Conservation (phyloP, 352 stramenopile genomes). For the Pythium plurisporium region DNA sequence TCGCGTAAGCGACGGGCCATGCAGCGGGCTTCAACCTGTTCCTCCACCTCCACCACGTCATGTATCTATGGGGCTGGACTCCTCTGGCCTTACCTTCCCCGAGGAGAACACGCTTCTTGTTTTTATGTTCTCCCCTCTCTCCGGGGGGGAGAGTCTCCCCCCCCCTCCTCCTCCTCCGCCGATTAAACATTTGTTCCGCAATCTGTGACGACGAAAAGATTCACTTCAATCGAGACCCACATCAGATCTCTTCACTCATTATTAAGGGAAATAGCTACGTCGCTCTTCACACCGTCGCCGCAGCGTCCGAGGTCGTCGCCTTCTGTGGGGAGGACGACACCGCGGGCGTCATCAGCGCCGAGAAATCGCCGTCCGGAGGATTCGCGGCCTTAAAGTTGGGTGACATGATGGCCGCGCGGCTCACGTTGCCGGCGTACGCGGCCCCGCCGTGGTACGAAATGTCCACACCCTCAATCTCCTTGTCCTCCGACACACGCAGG, state of each 20-base stretch:
- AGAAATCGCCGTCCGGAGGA: constrained; percentile 28
- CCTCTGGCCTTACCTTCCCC: neutral
- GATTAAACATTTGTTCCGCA: too few species aligned
- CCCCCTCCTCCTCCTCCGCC: too few species aligned
- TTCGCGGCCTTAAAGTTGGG: constrained; percentile 33
- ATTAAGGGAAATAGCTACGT: neutral
- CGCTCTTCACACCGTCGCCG: neutral
- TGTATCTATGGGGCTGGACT: neutral
- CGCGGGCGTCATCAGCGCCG: constrained; percentile 29
- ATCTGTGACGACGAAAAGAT: neutral
- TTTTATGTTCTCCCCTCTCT: neutral
- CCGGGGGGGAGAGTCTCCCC: neutral
- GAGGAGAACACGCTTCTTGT: neutral
- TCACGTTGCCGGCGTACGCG: constrained; percentile 41
- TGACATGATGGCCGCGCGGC: constrained; percentile 23
- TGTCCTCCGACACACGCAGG: constrained; percentile 69
- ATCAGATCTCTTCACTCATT: too few species aligned
- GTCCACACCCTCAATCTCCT: constrained; percentile 76
- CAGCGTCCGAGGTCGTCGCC: neutral
- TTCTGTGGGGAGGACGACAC: neutral
- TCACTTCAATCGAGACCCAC: too few species aligned
- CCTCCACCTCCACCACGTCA: neutral
- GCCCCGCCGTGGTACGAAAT: constrained; percentile 70
- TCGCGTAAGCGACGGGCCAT: constrained; percentile 9
- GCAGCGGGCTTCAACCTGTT: neutral